Evolutionary conservation across 2,329 filamentous ascomycete species (phyloP).

Genomic region (Stagonosporopsis cucurbitacearum): DNA sequence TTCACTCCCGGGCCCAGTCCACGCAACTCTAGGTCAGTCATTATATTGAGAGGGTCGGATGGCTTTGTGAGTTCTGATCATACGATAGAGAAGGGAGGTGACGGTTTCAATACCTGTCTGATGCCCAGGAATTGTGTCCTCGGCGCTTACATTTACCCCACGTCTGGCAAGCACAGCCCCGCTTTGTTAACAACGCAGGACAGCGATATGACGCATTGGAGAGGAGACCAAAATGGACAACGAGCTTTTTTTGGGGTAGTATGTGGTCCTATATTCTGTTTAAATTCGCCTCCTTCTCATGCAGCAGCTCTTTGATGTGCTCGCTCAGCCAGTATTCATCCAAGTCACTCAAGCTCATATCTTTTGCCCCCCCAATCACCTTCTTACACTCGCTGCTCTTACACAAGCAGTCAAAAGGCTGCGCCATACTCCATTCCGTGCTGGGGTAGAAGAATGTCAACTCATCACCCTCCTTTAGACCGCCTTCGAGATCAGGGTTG

Average conservation of each 20-base stretch:
- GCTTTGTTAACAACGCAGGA: neutral
- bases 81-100: neutral
- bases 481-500: slow-evolving; percentile 48
- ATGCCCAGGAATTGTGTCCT: neutral
- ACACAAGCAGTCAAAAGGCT: slow-evolving; percentile 73
- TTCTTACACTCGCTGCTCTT: slow-evolving; percentile 64
- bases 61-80: too few relatives aligned
- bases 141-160: neutral
- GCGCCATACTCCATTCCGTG: slow-evolving; percentile 76
- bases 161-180: neutral
- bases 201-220: too few relatives aligned
- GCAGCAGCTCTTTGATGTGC: slow-evolving; percentile 43
- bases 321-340: slow-evolving; percentile 57
- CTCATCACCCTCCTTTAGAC: slow-evolving; percentile 49
- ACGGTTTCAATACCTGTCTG: too few relatives aligned
- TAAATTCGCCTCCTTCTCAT: slow-evolving; percentile 26
- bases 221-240: neutral
- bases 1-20: too few relatives aligned
- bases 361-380: slow-evolving; percentile 67
- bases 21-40: neutral
- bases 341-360: slow-evolving; percentile 63
- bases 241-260: neutral
- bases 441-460: slow-evolving; percentile 74
- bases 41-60: too few relatives aligned
- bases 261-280: slow-evolving; percentile 4